Evolutionary conservation across 192 early-diverging fungal species (phyloP).

Genomic region (Coemansia sp.): DNA sequence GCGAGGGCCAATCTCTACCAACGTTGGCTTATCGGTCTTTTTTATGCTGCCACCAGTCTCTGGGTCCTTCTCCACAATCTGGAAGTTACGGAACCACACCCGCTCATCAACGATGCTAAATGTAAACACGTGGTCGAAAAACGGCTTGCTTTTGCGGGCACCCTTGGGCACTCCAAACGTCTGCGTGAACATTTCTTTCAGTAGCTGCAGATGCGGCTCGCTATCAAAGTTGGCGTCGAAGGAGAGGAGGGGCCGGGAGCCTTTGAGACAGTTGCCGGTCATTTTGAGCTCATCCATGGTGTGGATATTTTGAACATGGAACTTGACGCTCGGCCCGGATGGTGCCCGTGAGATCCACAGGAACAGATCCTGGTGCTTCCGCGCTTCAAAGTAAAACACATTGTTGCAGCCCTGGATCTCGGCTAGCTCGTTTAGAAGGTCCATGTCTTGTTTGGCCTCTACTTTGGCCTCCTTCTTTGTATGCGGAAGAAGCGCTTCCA

Average conservation of each 20-base stretch:
- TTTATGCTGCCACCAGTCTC: slow-evolving; percentile 56
- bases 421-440: slow-evolving; percentile 89
- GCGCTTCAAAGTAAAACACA: slow-evolving; percentile 91
- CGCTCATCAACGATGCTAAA: slow-evolving; percentile 84
- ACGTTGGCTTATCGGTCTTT: slow-evolving; percentile 68
- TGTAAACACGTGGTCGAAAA: slow-evolving; percentile 90
- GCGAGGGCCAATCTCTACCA: slow-evolving; percentile 97
- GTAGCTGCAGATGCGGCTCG: slow-evolving; percentile 76
- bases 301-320: slow-evolving; percentile 95
- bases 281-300: slow-evolving; percentile 99
- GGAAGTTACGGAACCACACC: slow-evolving; percentile 97
- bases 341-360: slow-evolving; percentile 95
- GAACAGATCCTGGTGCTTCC: slow-evolving; percentile 90
- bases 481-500: slow-evolving; percentile 85
- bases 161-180: slow-evolving; percentile 87
- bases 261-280: slow-evolving; percentile 97
- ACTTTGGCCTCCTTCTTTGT: slow-evolving; percentile 95
- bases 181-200: slow-evolving; percentile 94
- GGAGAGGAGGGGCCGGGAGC: slow-evolving; percentile 89
- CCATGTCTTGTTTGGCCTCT: slow-evolving; percentile 85
- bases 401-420: slow-evolving; percentile 99
- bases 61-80: slow-evolving; percentile 72
- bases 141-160: slow-evolving; percentile 89
- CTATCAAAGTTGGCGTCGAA: slow-evolving; percentile 93
- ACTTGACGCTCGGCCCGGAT: slow-evolving; percentile 91